Evolutionary conservation across 2,329 filamentous ascomycete species (phyloP).

Genomic region (Microdochium nivale): DNA sequence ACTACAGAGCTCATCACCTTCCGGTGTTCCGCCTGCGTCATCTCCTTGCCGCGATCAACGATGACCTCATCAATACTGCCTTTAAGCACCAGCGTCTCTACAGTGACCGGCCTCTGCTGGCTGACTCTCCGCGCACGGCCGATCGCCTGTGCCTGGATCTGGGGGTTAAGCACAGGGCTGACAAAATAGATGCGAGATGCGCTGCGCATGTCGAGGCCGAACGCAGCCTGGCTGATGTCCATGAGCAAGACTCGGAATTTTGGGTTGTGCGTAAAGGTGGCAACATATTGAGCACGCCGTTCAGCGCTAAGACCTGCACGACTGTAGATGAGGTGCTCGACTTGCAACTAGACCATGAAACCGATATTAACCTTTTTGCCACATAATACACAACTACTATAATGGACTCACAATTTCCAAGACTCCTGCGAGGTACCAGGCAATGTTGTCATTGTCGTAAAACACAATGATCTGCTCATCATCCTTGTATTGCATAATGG

Average conservation of each 20-base stretch:
- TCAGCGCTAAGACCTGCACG: constrained; percentile 47
- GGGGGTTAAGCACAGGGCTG: constrained; percentile 77
- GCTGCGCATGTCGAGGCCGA: constrained; percentile 75
- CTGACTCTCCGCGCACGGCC: constrained; percentile 85
- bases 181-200: constrained; percentile 86
- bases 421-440: constrained; percentile 75
- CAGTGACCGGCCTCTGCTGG: constrained; percentile 67
- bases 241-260: constrained; percentile 73
- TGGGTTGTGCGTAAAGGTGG: constrained; percentile 63
- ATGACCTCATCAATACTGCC: constrained; percentile 83
- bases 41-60: constrained; percentile 60
- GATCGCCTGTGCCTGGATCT: constrained; percentile 83
- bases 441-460: constrained; percentile 81
- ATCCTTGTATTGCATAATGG: constrained; percentile 57
- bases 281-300: constrained; percentile 65
- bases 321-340: constrained; percentile 59
- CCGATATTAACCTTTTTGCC: neutral
- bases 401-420: constrained; percentile 57
- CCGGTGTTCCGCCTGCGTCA: constrained; percentile 60
- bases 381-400: neutral
- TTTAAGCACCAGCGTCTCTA: constrained; percentile 76
- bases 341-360: constrained; percentile 35
- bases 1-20: constrained; percentile 43
- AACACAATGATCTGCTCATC: constrained; percentile 86
- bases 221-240: constrained; percentile 83